Conservation (phyloP, 768 basidiomycete genomes). For the Boletus speciosus region DNA sequence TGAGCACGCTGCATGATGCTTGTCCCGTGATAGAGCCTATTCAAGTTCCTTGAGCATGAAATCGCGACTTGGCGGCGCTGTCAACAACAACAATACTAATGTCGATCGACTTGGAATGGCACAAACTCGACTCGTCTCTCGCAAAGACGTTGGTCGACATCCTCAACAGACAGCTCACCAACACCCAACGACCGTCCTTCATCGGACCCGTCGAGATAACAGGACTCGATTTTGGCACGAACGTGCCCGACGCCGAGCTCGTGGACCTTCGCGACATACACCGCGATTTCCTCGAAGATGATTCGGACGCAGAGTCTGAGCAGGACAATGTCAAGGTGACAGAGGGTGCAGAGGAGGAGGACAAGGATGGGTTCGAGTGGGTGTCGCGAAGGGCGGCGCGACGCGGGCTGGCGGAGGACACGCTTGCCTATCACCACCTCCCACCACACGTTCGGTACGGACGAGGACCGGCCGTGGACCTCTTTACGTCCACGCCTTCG, state of each 20-base stretch:
- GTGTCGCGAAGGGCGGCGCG: slow-evolving; percentile 63
- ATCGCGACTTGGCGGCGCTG: neutral
- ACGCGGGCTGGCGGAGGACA: slow-evolving; percentile 46
- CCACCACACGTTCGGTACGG: slow-evolving; percentile 73
- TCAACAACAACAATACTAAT: slow-evolving; percentile 37
- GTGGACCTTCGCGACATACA: slow-evolving; percentile 93
- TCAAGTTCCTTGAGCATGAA: neutral
- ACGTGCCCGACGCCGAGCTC: slow-evolving; percentile 81
- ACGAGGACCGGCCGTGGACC: slow-evolving; percentile 51
- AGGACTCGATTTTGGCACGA: slow-evolving; percentile 83
- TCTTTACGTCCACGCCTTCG: slow-evolving; percentile 54
- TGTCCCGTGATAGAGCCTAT: neutral
- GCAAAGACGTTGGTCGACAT: slow-evolving; percentile 64
- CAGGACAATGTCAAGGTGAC: slow-evolving; percentile 44
- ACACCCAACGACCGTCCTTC: slow-evolving; percentile 80
- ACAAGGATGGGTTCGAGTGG: slow-evolving; percentile 83
- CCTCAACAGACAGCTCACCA: slow-evolving; percentile 76
- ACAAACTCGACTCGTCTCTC: slow-evolving; percentile 70
- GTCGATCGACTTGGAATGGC: slow-evolving; percentile 97
- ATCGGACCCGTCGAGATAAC: slow-evolving; percentile 89
- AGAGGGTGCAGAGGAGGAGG: slow-evolving; percentile 54
- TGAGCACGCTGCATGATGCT: neutral
- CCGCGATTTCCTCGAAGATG: slow-evolving; percentile 87
- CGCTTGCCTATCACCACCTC: slow-evolving; percentile 63
- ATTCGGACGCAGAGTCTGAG: slow-evolving; percentile 32